Evolutionary conservation across 1,139 yeast species (phyloP).

Genomic region (Hyphopichia burtonii): DNA sequence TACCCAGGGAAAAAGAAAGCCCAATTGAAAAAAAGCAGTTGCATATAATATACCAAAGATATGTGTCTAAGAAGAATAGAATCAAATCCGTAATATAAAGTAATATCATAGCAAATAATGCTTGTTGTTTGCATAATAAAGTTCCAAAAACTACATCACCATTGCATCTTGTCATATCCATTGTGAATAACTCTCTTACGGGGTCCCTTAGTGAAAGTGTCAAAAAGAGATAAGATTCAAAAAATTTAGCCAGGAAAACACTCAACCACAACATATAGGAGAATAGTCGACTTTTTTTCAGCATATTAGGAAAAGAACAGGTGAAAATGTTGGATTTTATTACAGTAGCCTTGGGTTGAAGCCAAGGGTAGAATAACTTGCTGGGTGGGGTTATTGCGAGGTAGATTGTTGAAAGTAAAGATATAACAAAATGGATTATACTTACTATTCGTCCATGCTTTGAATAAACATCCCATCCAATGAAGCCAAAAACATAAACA

Average conservation of each 20-base stretch:
- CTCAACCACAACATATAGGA: constrained; percentile 67
- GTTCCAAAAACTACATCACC: constrained; percentile 57
- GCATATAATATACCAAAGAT: constrained; percentile 84
- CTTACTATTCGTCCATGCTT: constrained; percentile 51
- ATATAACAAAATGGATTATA: constrained; percentile 56
- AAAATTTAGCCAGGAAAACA: constrained; percentile 69
- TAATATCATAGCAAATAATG: constrained; percentile 52
- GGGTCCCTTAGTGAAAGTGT: constrained; percentile 81
- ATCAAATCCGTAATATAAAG: constrained; percentile 67
- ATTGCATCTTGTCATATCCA: constrained; percentile 59
- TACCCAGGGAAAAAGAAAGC: constrained; percentile 70
- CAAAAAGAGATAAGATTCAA: constrained; percentile 79
- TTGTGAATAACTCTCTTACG: constrained; percentile 59
- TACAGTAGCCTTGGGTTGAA: constrained; percentile 7
- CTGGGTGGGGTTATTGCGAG: constrained; percentile 56
- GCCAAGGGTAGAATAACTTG: constrained; percentile 37
- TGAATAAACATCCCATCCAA: constrained; percentile 53
- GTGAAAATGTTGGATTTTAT: constrained; percentile 32
- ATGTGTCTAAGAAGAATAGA: constrained; percentile 79
- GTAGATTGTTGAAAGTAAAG: constrained; percentile 59
- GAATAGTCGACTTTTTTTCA: constrained; percentile 48
- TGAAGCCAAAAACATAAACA: constrained; percentile 53
- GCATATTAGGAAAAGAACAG: constrained; percentile 54
- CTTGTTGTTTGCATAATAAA: constrained; percentile 58
- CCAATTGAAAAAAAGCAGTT: constrained; percentile 72